Evolutionary conservation across 2,329 filamentous ascomycete genomes (phyloP).

Genomic region (Sarocladiaceae sp.): DNA sequence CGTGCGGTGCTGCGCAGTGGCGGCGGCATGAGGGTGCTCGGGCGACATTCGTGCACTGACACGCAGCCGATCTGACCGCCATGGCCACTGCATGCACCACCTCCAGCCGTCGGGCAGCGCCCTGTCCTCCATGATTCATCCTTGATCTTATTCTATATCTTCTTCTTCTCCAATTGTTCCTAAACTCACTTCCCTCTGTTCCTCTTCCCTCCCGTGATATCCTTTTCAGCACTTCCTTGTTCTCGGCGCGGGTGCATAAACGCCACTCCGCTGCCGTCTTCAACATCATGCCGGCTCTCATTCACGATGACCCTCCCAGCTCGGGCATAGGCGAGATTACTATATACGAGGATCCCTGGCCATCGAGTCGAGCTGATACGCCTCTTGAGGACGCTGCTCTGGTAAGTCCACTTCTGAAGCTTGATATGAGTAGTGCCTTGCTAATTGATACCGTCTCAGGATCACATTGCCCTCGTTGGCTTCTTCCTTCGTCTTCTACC

Average conservation of each 20-base stretch:
- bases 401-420: neutral
- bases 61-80: constrained; percentile 2
- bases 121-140: neutral
- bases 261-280: neutral
- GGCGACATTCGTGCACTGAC: neutral
- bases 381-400: constrained; percentile 8
- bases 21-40: neutral
- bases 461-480: constrained; percentile 13
- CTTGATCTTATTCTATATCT: neutral
- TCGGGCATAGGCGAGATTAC: neutral
- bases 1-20: neutral
- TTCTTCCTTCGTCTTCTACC: constrained; percentile 15
- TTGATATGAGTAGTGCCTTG: neutral
- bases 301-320: neutral
- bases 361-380: neutral
- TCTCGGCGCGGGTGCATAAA: neutral
- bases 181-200: neutral
- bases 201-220: neutral
- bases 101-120: neutral
- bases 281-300: constrained; percentile 6
- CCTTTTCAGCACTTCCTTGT: neutral
- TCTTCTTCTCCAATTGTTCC: neutral
- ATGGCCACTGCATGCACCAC: neutral
- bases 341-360: constrained; percentile 9
- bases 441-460: constrained; percentile 5